phyloP scores from a whole-genome alignment of 2,329 filamentous ascomycete genomes.

The Trichoderma sp. region DNA sequence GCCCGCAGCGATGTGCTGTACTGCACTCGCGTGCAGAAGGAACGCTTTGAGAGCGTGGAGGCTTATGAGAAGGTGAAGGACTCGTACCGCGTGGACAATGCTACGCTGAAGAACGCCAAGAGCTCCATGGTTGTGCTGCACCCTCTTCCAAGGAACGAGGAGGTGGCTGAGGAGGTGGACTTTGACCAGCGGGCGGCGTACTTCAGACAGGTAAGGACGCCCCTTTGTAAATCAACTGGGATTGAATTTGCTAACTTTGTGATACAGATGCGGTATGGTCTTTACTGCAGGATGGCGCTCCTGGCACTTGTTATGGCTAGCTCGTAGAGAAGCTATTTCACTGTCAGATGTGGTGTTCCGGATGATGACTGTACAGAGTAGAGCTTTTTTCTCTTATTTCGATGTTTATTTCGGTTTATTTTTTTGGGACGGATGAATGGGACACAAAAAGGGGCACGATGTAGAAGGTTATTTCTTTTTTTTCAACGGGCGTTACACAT shows the following conservation, averaged over 20 bases:
- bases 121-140: constrained; percentile 93
- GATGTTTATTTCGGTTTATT: constrained; percentile 2
- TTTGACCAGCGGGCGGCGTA: constrained; percentile 96
- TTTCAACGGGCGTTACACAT: constrained; percentile 11
- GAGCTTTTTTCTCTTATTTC: constrained; percentile 11
- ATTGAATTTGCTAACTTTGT: constrained; percentile 46
- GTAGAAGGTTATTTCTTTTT: constrained; percentile 19
- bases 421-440: constrained; percentile 5
- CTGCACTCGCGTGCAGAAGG: constrained; percentile 95
- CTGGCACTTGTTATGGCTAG: constrained; percentile 82
- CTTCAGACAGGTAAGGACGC: constrained; percentile 87
- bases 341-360: constrained; percentile 16
- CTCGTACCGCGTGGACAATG: constrained; percentile 86
- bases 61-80: constrained; percentile 90
- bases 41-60: constrained; percentile 80
- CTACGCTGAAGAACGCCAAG: constrained; percentile 89
- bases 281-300: constrained; percentile 97
- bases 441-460: constrained; percentile 15
- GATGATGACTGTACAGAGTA: constrained; percentile 23
- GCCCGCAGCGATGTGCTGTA: constrained; percentile 89
- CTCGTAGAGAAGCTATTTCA: constrained; percentile 33
- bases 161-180: constrained; percentile 94
- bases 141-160: constrained; percentile 88
- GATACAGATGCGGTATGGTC: constrained; percentile 88
- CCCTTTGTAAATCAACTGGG: background rate